Evolutionary conservation across 305 asterid genomes (phyloP).

Genomic region (Fraxinus ornus): DNA sequence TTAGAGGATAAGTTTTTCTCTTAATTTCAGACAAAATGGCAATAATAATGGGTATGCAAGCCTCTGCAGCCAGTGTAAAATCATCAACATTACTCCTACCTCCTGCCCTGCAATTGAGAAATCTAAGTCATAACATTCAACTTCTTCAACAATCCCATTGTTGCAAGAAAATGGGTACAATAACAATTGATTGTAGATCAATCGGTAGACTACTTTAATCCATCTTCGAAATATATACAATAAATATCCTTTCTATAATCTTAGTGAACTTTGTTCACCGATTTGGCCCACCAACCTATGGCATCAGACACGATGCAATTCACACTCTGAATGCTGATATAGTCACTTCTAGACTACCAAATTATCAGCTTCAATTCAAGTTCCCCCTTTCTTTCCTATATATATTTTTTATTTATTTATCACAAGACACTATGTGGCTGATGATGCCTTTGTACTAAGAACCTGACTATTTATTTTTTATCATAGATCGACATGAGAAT

Average conservation of each 20-base stretch:
- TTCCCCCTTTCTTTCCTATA: neutral
- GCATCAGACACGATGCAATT: neutral
- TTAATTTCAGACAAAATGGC: conserved; percentile 55
- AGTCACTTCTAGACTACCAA: neutral
- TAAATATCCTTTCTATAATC: neutral
- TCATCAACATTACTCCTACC: conserved; percentile 55
- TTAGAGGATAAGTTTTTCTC: conserved; percentile 52
- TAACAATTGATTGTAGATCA: neutral
- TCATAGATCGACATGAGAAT: neutral
- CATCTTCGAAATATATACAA: neutral
- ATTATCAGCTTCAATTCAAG: neutral
- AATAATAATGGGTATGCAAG: conserved; percentile 66
- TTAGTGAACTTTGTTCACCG: neutral
- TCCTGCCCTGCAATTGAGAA: conserved; percentile 46
- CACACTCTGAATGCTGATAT: neutral
- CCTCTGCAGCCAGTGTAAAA: conserved; percentile 75
- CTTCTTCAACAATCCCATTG: conserved; percentile 12
- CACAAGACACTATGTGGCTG: neutral
- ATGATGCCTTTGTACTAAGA: neutral
- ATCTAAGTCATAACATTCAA: conserved; percentile 8
- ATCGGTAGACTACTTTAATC: neutral
- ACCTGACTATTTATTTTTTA: neutral
- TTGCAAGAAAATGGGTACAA: conserved; percentile 8
- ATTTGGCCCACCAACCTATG: neutral
- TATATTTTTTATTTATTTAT: neutral